Percentiles rank a stretch among this genome's conserved stretches.
These are phyloP conservation scores for Thermothielavioides terrestris DNA, from an alignment of 495 filamentous ascomycete species.

Conservation along the genomic window DNA sequence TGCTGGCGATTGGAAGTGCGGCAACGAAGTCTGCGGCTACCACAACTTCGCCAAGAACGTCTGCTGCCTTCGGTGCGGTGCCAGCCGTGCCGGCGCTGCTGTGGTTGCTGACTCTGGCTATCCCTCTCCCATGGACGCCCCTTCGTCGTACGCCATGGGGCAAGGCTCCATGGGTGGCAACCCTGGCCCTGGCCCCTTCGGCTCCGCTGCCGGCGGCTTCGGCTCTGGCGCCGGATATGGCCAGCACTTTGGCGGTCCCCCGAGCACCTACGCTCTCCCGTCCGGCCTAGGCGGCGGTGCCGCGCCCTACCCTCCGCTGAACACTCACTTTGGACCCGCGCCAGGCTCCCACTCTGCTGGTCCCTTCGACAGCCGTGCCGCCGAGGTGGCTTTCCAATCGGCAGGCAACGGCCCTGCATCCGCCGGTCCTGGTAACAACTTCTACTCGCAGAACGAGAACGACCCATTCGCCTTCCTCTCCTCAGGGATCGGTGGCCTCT, in stretches of 20 bases:
- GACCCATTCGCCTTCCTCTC: slow-evolving; percentile 91
- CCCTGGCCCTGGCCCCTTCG: slow-evolving; percentile 75
- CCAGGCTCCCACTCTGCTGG: slow-evolving; percentile 73
- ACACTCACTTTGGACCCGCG: slow-evolving; percentile 62
- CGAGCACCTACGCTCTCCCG: slow-evolving; percentile 82
- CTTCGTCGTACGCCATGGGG: slow-evolving; percentile 65
- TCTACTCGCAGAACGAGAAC: slow-evolving; percentile 50
- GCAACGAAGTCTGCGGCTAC: slow-evolving; percentile 94
- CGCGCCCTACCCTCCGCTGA: slow-evolving; percentile 74
- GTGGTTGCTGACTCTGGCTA: slow-evolving; percentile 91
- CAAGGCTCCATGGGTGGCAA: slow-evolving; percentile 78
- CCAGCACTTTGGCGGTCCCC: slow-evolving; percentile 82
- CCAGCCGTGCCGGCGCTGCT: slow-evolving; percentile 83
- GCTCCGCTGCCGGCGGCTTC: slow-evolving; percentile 57
- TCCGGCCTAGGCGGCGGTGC: slow-evolving; percentile 77
- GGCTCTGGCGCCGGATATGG: slow-evolving; percentile 68
- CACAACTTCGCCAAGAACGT: slow-evolving; percentile 99
- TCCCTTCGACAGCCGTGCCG: slow-evolving; percentile 86
- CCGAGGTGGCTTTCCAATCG: slow-evolving; percentile 84
- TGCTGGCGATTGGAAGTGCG: slow-evolving; percentile 98
- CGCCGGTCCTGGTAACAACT: slow-evolving; percentile 56
- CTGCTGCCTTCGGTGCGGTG: slow-evolving; percentile 91
- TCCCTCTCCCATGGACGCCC: slow-evolving; percentile 80
- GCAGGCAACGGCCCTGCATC: slow-evolving; percentile 65
- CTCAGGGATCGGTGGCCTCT: slow-evolving; percentile 67